Evolutionary conservation across 345 rosid species (phyloP), one percentile per base, ranked within the genome.

Genomic region (Euphorbia tirucalli): DNA sequence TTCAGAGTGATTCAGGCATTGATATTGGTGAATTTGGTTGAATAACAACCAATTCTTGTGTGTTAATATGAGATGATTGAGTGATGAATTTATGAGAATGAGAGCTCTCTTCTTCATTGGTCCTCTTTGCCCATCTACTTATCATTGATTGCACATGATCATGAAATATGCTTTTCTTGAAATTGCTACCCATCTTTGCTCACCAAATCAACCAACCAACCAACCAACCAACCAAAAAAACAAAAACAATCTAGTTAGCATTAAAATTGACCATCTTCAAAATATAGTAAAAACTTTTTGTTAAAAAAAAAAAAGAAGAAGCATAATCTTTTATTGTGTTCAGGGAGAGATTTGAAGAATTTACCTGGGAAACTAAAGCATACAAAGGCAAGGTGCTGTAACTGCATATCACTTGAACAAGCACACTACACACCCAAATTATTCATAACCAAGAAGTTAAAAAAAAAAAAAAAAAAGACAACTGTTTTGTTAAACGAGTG

Each of bases 351-450:
- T 22, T 39, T 14, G 57, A 18, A 52, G 31, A 11, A 65, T 63
- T 37, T 48, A 93, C 98, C 84, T 85, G 95, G 54, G 95, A 81
- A 65, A 92, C 97, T 41, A 91, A 66, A 25, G 84, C 96, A 49
- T 91, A 90, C 55, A 91, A 65, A 41, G 96, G 98, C 65, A 92
- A 79, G 57, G 98, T 94, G 74, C 88, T 89, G 82, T 90, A 88
- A 75, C 98, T 83, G 85, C 98, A 94, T 14, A 94, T 87, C 41
- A 90, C 92, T 86, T 94, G 97, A 68, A 94, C 93, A 16, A 85
- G 62, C 66, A 83, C 87, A 25, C 98, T 94, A 87, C 69, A 77
- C 8, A 22, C 2, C 27, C 24, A 55, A 11, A 50, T 59, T 62
- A 61, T 46, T 16, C n/a, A 52, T 16, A 49, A n/a, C n/a, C 44